Base-by-base conservation (phyloP, 306 rosid species). In the Medicago arabica region DNA sequence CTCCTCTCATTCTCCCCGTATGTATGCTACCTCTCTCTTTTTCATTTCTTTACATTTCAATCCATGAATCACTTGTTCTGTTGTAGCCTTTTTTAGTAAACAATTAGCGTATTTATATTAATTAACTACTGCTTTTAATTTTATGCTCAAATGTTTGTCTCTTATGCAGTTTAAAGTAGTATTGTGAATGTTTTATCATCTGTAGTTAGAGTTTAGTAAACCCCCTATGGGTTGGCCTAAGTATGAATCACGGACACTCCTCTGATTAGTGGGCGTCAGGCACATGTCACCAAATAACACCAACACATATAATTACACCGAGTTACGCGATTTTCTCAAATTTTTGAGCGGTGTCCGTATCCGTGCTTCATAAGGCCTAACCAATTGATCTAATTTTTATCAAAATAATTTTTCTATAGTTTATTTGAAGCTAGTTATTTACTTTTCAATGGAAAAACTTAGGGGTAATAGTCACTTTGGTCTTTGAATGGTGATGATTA, bases 1-100 rank as follows among this genome's bases (percentile, higher is more conserved):
- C 87, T 7, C 75, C 81, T 21, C 66, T 92, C 59, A 80, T 92
- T 40, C 91, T 92, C 38, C 96, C 92, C 9, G 97, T 95, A 88
- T 69, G 92, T 43, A 68, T 12, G 23, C 70, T 60, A 17, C 71
- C 62, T 23, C 38, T 5, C 9, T 69, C n/a, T 23, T 64, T 73
- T 67, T n/a, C 7, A 40, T 67, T 31, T 23, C 28, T 23, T 23
- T 23, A 23, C 28, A 23, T 23, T 8, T 39, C 31, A 16, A 40
- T 2, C 5, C 6, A 36, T 36, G 7, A 9, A 23, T 7, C 34
- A 65, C 40, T 64, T 64, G 18, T 15, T 23, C 28, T 23, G 2
- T 23, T 49, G 1, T 67, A 46, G 71, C 57, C 11, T 2, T 34
- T 34, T 34, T 34, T 34, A 34, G 38, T 34, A 34, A 34, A 5